Evolutionary conservation across 2,329 filamentous ascomycete genomes (phyloP), one percentile per base, ranked within the genome.

Genomic region (Akanthomyces uredinophilus): DNA sequence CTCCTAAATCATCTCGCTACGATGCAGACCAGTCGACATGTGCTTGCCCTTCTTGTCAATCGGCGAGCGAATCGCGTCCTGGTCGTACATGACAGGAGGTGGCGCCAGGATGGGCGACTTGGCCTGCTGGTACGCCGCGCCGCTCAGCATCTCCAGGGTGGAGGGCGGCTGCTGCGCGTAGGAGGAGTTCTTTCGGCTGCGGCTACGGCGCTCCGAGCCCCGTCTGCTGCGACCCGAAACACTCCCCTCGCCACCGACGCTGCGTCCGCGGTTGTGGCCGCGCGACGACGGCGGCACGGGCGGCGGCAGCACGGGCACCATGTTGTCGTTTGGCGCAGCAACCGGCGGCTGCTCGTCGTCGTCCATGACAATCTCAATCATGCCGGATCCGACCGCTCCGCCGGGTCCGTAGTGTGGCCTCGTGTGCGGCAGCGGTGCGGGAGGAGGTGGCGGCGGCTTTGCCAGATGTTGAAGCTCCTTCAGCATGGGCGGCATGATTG

Each of bases 331-430:
- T 1, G 75, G 76, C 1, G 73, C 71, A 10, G 74, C 74, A 14
- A 70, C 65, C 14, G 68, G 66, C 22, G 70, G 67, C 4, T 70
- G 67, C 20, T 83, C 79, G 6, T 85, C 82, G 2, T 86, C 83
- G 65, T 88, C 85, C 81, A 86, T 86, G 55, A 88, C 84, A 64
- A 88, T 86, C 70, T 88, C 85, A 65, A 88, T 87, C 68, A 85
- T 81, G 5, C 82, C 84, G 0, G 83, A 81, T 8, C 78, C 79
- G 18, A 78, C 66, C 2, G 78, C 78, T 64, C 81, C 78, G 64
- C 79, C 77, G 51, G 80, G 70, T 8, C 75, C 74, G 2, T 75
- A 71, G 35, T 73, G 74, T 35, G 70, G 68, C 39, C 75, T 72
- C 49, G 75, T 69, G 51, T 79, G 74, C 0, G 82, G 82, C 4